Evolutionary conservation across 2,329 filamentous ascomycete species (phyloP).

Genomic region (Xylaria sp.): DNA sequence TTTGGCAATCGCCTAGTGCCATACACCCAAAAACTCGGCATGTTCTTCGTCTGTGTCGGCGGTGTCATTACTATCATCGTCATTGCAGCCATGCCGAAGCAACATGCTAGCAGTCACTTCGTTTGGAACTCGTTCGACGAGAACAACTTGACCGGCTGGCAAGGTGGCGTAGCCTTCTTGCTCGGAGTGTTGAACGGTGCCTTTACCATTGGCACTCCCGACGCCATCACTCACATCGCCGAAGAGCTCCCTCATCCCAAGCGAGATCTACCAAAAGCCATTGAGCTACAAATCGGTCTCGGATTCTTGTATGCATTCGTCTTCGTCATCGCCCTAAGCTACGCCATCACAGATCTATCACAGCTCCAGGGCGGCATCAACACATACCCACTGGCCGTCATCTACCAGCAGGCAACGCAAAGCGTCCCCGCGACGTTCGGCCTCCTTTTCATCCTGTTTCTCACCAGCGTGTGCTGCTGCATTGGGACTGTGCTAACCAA

Average conservation of each 20-base stretch:
- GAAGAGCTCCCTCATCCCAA: slow-evolving; percentile 66
- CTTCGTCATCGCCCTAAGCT: slow-evolving; percentile 63
- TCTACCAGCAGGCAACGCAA: slow-evolving; percentile 69
- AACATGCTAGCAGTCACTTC: slow-evolving; percentile 61
- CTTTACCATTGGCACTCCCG: slow-evolving; percentile 73
- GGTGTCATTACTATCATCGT: slow-evolving; percentile 66
- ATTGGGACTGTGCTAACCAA: slow-evolving; percentile 64
- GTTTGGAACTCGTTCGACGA: slow-evolving; percentile 64
- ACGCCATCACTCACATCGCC: slow-evolving; percentile 70
- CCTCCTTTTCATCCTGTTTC: slow-evolving; percentile 66
- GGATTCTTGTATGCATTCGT: slow-evolving; percentile 61
- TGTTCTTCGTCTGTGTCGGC: slow-evolving; percentile 66
- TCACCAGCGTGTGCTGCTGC: slow-evolving; percentile 61
- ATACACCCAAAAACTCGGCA: slow-evolving; percentile 62
- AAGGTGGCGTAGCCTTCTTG: slow-evolving; percentile 71
- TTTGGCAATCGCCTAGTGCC: slow-evolving; percentile 68
- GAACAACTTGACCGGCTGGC: slow-evolving; percentile 64
- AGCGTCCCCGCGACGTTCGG: slow-evolving; percentile 64
- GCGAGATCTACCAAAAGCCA: slow-evolving; percentile 62
- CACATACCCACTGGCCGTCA: slow-evolving; percentile 70
- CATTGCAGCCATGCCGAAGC: slow-evolving; percentile 62
- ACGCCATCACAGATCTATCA: slow-evolving; percentile 66
- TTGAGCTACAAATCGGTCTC: slow-evolving; percentile 60
- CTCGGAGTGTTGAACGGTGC: slow-evolving; percentile 74
- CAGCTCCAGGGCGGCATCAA: slow-evolving; percentile 62